Evolutionary conservation across 306 rosid genomes (phyloP).

Genomic region (Ormosia emarginata): DNA sequence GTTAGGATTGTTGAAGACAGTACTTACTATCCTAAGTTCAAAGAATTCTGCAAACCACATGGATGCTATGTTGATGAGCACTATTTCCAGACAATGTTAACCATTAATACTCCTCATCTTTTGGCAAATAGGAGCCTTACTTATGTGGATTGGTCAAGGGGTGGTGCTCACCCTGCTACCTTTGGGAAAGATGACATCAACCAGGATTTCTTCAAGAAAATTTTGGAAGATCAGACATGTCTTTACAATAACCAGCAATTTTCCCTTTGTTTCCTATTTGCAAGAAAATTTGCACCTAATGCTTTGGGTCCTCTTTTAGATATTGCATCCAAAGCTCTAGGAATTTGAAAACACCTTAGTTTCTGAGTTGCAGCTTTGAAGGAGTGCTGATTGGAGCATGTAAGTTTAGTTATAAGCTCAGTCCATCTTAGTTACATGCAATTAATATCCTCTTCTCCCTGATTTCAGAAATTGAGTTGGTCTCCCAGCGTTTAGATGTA

Average conservation of each 20-base stretch:
- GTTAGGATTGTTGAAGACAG: slow-evolving; percentile 62
- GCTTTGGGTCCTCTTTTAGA: slow-evolving; percentile 77
- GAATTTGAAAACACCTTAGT: slow-evolving; percentile 40
- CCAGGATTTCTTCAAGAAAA: slow-evolving; percentile 71
- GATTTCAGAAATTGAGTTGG: slow-evolving; percentile 29
- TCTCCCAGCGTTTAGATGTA: slow-evolving; percentile 26
- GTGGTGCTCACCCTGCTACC: slow-evolving; percentile 99
- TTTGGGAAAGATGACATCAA: slow-evolving; percentile 80
- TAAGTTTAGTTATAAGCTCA: slow-evolving; percentile 32
- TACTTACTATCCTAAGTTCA: slow-evolving; percentile 67
- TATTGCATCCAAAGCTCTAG: slow-evolving; percentile 59
- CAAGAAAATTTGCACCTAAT: slow-evolving; percentile 92
- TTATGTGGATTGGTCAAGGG: slow-evolving; percentile 96
- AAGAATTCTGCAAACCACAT: slow-evolving; percentile 71
- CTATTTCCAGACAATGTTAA: slow-evolving; percentile 92
- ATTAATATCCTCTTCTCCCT: slow-evolving; percentile 21
- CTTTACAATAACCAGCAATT: slow-evolving; percentile 84
- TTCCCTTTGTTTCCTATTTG: slow-evolving; percentile 84
- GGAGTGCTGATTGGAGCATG: slow-evolving; percentile 26
- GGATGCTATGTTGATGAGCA: slow-evolving; percentile 95
- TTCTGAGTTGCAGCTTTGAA: slow-evolving; percentile 22
- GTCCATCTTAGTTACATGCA: slow-evolving; percentile 8
- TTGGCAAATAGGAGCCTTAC: slow-evolving; percentile 88
- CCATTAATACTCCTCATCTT: slow-evolving; percentile 64
- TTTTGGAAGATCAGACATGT: slow-evolving; percentile 51